These are phyloP conservation scores for Monosporozyma aerobia DNA, from an alignment of 805 yeast genomes.

Conservation along the genomic window DNA sequence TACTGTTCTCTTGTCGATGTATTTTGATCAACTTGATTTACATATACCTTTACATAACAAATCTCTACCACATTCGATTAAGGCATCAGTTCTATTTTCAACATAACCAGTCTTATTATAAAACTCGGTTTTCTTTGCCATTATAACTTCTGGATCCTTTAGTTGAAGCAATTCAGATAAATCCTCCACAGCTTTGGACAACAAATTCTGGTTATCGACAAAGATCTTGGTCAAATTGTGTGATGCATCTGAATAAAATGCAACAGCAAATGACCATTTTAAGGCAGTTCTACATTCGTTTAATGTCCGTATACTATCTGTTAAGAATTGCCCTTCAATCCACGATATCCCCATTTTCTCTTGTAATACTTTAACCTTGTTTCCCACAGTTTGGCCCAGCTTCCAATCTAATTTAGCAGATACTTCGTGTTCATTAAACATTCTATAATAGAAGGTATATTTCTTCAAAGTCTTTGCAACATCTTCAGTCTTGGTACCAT, in stretches of 20 bases:
- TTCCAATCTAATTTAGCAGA: constrained; percentile 65
- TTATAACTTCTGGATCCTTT: constrained; percentile 30
- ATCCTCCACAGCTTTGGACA: constrained; percentile 60
- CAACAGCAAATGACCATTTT: constrained; percentile 86
- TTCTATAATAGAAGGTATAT: constrained; percentile 65
- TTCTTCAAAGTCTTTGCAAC: constrained; percentile 39
- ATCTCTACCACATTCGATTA: constrained; percentile 32
- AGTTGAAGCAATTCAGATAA: constrained; percentile 50
- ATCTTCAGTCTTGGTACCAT: constrained; percentile 18
- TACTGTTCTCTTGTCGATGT: background rate
- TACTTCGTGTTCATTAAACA: constrained; percentile 66
- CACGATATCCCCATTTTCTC: constrained; percentile 59
- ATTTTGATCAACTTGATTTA: constrained; percentile 8
- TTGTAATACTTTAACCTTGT: constrained; percentile 56
- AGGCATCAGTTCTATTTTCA: constrained; percentile 30
- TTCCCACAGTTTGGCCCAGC: constrained; percentile 54
- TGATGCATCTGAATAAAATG: constrained; percentile 49
- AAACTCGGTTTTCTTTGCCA: constrained; percentile 31
- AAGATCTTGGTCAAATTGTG: constrained; percentile 51
- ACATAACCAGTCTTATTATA: constrained; percentile 31
- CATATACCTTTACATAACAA: constrained; percentile 27
- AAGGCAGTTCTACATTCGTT: constrained; percentile 63
- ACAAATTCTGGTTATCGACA: constrained; percentile 59
- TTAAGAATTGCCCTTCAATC: constrained; percentile 80
- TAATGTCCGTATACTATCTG: constrained; percentile 59